phyloP scores from a whole-genome alignment of 177 flowering plant genomes.

The Viscum album region DNA sequence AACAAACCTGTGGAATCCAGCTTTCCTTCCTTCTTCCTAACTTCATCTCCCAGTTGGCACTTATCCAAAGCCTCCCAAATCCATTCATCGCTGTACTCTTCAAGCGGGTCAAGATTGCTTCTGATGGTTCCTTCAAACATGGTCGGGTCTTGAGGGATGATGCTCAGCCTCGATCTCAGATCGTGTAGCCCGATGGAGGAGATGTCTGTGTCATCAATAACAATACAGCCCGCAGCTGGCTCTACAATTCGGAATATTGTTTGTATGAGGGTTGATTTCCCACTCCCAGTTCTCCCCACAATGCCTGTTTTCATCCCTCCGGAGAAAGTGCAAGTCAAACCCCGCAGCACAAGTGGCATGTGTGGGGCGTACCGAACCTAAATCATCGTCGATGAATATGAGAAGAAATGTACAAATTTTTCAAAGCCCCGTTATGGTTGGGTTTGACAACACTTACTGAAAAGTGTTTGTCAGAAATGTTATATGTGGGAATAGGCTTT shows the following conservation, averaged over 20 bases:
- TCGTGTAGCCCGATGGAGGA: constrained; percentile 66
- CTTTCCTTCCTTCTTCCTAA: constrained; percentile 29
- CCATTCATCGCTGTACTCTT: constrained; percentile 60
- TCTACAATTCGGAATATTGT: constrained; percentile 70
- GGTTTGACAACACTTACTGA: no score
- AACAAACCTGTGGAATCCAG: constrained; percentile 30
- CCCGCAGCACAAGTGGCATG: constrained; percentile 69
- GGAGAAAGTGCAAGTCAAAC: constrained; percentile 54
- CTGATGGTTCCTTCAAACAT: constrained; percentile 77
- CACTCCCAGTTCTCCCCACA: constrained; percentile 82
- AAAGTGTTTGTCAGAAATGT: no score
- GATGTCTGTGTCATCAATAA: constrained; percentile 49
- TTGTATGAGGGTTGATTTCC: constrained; percentile 73
- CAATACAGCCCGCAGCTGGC: constrained; percentile 48
- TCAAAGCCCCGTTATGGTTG: no score
- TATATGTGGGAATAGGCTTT: no score
- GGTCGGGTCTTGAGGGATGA: constrained; percentile 82
- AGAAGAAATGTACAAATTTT: no score
- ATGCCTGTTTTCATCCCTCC: constrained; percentile 71
- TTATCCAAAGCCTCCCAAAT: constrained; percentile 61
- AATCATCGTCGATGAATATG: not conserved
- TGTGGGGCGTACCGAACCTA: constrained; percentile 80
- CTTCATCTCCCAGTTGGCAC: constrained; percentile 38
- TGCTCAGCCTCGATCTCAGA: constrained; percentile 57
- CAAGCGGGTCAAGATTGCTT: constrained; percentile 66